phyloP scores from a whole-genome alignment of 495 filamentous ascomycete species.

The Neurospora terricola region DNA sequence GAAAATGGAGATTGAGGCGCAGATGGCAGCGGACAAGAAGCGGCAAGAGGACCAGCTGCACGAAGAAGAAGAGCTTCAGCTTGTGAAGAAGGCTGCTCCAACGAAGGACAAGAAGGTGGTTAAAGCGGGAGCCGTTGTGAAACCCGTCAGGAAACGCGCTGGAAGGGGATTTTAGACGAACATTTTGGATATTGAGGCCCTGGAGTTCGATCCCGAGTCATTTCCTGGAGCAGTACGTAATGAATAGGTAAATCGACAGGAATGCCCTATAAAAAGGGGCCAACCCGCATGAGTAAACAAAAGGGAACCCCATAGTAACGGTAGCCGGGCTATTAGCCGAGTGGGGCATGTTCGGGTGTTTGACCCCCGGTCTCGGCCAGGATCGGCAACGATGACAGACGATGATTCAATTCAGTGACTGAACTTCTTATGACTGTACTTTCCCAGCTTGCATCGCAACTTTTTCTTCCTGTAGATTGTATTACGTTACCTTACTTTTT shows the following conservation, averaged over 20 bases:
- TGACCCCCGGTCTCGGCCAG: background rate
- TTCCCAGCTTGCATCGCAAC: background rate
- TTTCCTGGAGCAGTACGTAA: background rate
- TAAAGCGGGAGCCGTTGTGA: constrained; percentile 48
- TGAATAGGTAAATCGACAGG: background rate
- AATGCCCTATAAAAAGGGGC: background rate
- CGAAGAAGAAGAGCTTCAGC: constrained; percentile 32
- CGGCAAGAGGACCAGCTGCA: constrained; percentile 52
- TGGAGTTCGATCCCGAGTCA: background rate
- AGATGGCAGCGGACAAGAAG: constrained; percentile 83
- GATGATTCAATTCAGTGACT: background rate
- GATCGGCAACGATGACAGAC: background rate
- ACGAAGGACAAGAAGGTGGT: constrained; percentile 42
- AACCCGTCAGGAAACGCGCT: constrained; percentile 43
- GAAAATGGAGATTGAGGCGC: constrained; percentile 89
- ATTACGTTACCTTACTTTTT: background rate
- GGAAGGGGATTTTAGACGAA: constrained; percentile 18
- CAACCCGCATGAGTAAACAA: background rate
- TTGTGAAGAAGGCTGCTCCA: constrained; percentile 35
- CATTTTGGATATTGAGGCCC: background rate
- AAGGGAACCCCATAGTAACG: background rate
- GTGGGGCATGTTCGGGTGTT: background rate
- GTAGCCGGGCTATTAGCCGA: background rate
- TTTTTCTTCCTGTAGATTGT: background rate
- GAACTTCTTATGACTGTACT: background rate